Evolutionary conservation across 306 rosid species (phyloP), one percentile per base, ranked within the genome.

Genomic region (Oemleria cerasiformis): DNA sequence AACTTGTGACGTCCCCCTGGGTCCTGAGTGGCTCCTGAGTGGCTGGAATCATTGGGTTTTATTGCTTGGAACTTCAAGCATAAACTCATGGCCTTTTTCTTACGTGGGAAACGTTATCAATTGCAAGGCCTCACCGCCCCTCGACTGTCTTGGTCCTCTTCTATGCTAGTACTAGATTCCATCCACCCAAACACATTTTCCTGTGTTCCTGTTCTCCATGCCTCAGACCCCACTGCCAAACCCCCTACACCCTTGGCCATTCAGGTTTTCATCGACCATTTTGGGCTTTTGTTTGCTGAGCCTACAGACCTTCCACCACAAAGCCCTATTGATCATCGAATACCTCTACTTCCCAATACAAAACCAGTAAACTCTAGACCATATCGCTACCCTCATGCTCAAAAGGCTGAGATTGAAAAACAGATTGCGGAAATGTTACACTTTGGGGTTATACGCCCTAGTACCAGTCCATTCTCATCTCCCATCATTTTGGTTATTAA

Each of bases 191-290:
- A 0, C 4, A 1, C 4, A 3, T 3, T 45, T 5, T 9, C 1
- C 1, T 10, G 50, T 0, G 1, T 0, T 0, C 0, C 0, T 5
- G 13, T 2, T 9, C 3, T 5, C 15, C 49, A 0, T 1, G 13
- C 0, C 12, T 2, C n/a, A 0, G 17, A 5, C 1, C 1, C 0
- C 14, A 0, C 0, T n/a, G n/a, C n/a, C n/a, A n/a, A n/a, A n/a
- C n/a, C n/a, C n/a, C n/a, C n/a, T n/a, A n/a, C n/a, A n/a, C n/a
- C n/a, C n/a, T n/a, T n/a, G n/a, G n/a, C n/a, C n/a, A n/a, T n/a
- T n/a, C n/a, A n/a, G n/a, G n/a, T n/a, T n/a, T n/a, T n/a, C n/a
- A n/a, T 14, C 0, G 5, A 14, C 51, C 12, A 2, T 0, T 47
- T 0, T 0, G 0, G 0, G 5, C 7, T 12, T 7, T 0, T 47